Evolutionary conservation across 2,329 filamentous ascomycete genomes (phyloP), one percentile per base, ranked within the genome.

Genomic region (Microcyclospora pomicola): DNA sequence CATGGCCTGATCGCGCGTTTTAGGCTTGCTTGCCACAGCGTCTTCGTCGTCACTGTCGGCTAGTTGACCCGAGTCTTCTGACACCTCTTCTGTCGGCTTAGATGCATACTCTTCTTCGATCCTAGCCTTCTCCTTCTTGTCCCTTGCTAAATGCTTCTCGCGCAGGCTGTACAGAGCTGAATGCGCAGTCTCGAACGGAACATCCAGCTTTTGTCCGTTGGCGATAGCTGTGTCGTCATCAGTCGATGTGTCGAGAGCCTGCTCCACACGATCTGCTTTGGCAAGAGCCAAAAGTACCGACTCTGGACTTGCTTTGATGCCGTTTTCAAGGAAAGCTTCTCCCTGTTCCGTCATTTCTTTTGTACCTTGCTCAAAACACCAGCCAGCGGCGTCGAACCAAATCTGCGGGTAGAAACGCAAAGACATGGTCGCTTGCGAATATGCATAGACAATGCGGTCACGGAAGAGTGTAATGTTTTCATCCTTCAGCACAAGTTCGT

Each of bases 351-450:
- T 46, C 34, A 52, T 37, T 33, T 75, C 63, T 29, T 74, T 69
- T 48, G 87, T 64, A 33, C 74, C 74, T 50, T 91, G 86, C 38
- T 80, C 73, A 52, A 86, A 86, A 59, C 84, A 94, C 75, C 88
- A 96, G 47, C 93, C 82, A 1, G 87, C 83, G 9, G 86, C 88
- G 42, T 95, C 86, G 35, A 86, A 87, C 91, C 91, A 98, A 49
- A 95, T 78, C 56, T 93, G 83, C 3, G 91, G 87, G 75, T 88
- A 91, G 61, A 96, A 98, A 36, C 87, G 78, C 39, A 98, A 66
- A 3, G 86, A 80, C 82, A 95, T 94, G 34, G 93, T 65, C 4
- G 88, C 85, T 58, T 95, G 88, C 58, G 86, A 91, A 67, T 94
- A 96, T 46, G 84, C 80, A 59, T 92, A 93, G 6, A 95, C 61